Base-by-base conservation (phyloP, 1,284 basidiomycete genomes). In the Meira miltonrushii region DNA sequence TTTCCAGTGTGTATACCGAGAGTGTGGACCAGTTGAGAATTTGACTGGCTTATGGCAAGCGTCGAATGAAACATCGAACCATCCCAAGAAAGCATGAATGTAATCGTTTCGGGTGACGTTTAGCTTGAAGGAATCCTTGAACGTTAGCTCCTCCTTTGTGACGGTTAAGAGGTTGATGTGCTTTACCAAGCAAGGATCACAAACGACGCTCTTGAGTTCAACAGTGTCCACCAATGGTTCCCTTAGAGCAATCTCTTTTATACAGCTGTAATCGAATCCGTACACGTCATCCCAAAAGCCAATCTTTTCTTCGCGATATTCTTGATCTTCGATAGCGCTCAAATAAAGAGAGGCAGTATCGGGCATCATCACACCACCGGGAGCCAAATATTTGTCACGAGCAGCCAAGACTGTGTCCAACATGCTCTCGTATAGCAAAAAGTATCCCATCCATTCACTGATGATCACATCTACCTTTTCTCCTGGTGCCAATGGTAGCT, bases 241-340 rank as follows among this genome's bases (percentile, higher is more conserved):
- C 49, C 88, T 85, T 57, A 99, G 82, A 3, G 95, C 95, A 75
- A 98, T 96, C 78, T 96, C 92, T 81, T 98, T 97, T 84, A 99
- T 98, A 81, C 94, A 97, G 49, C 92, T 95, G 81, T 92, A 99
- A 81, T 99, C 92, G 79, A 99, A 98, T 46, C 95, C 95, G 80
- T 98, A 99, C 33, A 99, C 95, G 74, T 97, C 94, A 79, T 97
- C 93, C 95, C 95, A 99, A 84, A 96, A 77, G 28, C 71, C 72
- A 50, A 99, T 99, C 82, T 99, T 99, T 81, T 98, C 94, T 71
- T 98, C 93, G 81, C 98, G 98, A 85, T 99, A 99, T 66, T 98
- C 95, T 77, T 94, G 88, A 80, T 99, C 95, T 81, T 99, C 95
- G 75, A 99, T 97, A 44, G 92, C 95, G 46, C 93, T 93, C 58